These are phyloP conservation scores for Boechera retrofracta DNA, from an alignment of 345 rosid genomes.

Conservation along the genomic window DNA sequence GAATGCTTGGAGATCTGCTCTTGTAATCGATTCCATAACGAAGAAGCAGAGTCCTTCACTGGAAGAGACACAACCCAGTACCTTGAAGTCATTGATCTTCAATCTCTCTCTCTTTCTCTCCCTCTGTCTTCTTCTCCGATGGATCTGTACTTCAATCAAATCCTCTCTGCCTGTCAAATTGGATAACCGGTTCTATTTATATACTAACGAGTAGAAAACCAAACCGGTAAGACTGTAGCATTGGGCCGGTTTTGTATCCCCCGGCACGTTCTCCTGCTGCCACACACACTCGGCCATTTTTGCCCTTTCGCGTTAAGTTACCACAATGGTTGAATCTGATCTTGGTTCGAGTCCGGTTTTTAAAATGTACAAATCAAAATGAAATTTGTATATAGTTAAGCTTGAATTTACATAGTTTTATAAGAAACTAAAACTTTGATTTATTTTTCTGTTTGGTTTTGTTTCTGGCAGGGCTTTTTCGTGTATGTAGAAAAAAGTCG, in stretches of 20 bases:
- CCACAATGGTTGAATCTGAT: not conserved
- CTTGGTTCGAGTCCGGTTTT: too few relatives aligned
- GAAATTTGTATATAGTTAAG: too few relatives aligned
- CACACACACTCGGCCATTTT: not conserved
- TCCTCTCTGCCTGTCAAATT: constrained; percentile 40
- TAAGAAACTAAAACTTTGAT: too few relatives aligned
- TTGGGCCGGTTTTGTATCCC: constrained; percentile 38
- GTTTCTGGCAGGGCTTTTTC: too few relatives aligned
- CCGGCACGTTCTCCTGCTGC: constrained; percentile 40
- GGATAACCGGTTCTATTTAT: constrained; percentile 42
- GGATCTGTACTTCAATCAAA: constrained; percentile 40
- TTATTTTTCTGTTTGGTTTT: too few relatives aligned
- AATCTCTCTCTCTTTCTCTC: constrained; percentile 20
- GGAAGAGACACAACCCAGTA: constrained; percentile 96
- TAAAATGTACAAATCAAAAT: too few relatives aligned
- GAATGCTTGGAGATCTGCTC: constrained; percentile 94
- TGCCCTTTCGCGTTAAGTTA: not conserved
- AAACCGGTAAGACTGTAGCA: constrained; percentile 21
- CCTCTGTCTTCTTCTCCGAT: constrained; percentile 35
- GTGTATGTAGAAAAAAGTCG: too few relatives aligned
- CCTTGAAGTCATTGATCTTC: constrained; percentile 72
- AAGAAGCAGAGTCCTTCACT: constrained; percentile 74
- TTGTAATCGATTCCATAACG: constrained; percentile 79
- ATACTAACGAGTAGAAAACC: not conserved
- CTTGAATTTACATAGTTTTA: too few relatives aligned